Evolutionary conservation across 441 rosid genomes (phyloP).

Genomic region (Pelargonium myrrhifolium): DNA sequence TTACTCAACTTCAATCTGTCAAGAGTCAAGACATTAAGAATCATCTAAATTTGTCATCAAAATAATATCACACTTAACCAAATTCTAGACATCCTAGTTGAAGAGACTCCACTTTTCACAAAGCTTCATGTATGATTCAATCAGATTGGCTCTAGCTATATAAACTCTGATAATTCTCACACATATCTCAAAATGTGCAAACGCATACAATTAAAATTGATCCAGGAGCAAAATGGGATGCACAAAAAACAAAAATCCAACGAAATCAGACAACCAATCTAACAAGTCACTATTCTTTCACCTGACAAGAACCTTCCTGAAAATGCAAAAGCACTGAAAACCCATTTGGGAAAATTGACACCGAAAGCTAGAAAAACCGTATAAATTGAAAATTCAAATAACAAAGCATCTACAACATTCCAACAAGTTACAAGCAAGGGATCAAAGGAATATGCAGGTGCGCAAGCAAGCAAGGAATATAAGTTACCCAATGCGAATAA

Average conservation of each 20-base stretch:
- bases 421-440: not conserved
- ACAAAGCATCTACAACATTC: not conserved
- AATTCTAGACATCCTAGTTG: constrained; percentile 7
- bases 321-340: not conserved
- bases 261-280: not conserved
- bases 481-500: not conserved
- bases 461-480: not conserved
- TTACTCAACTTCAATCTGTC: constrained; percentile 50
- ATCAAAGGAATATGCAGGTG: not conserved
- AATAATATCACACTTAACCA: constrained; percentile 5
- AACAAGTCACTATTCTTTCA: not conserved
- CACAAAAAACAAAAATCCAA: not conserved
- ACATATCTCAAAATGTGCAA: not conserved
- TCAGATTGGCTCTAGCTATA: too few species aligned
- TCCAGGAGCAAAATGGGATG: not conserved
- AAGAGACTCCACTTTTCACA: constrained; percentile 4
- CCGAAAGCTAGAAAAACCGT: not conserved
- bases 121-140: not conserved
- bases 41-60: constrained; percentile 19
- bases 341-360: not conserved
- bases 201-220: not conserved
- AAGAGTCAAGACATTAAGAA: constrained; percentile 9
- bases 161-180: not conserved
- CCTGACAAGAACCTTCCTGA: not conserved
- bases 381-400: not conserved